phyloP scores from a whole-genome alignment of 805 yeast species.

The Myxozyma kluyveri region DNA sequence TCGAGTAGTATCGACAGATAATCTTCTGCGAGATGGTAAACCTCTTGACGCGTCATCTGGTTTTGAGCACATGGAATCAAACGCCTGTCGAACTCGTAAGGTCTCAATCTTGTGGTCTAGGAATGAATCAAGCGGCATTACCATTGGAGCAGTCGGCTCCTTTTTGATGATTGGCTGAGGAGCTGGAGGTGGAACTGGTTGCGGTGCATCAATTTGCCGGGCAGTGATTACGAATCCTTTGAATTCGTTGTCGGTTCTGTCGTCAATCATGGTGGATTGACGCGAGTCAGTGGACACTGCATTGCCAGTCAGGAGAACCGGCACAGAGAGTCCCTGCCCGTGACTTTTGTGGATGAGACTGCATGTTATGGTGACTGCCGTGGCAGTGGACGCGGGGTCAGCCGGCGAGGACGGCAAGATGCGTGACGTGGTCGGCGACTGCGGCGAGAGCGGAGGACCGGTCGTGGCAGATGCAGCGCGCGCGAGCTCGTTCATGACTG shows the following conservation, averaged over 20 bases:
- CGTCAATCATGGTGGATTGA: neutral
- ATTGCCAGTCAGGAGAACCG: neutral
- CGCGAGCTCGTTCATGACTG: constrained; percentile 13
- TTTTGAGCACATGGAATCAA: constrained; percentile 8
- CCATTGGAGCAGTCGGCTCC: neutral
- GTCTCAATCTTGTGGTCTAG: constrained; percentile 27
- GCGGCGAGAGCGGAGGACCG: neutral
- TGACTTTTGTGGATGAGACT: no score
- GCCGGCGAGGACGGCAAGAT: neutral
- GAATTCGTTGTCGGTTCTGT: constrained; percentile 14
- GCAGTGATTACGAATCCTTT: constrained; percentile 28
- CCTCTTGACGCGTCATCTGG: no score
- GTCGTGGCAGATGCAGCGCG: constrained; percentile 18
- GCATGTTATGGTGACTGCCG: no score
- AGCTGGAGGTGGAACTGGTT: neutral
- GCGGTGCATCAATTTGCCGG: constrained; percentile 4
- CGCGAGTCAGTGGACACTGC: neutral
- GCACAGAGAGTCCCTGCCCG: no score
- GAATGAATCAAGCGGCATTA: constrained; percentile 21
- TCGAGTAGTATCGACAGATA: neutral
- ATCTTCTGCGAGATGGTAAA: no score
- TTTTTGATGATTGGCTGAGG: neutral
- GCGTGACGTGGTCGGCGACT: neutral
- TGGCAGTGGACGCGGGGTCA: neutral
- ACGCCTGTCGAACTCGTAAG: constrained; percentile 19